Base-by-base conservation (phyloP, 352 stramenopile species). In the Ophiocytium majus region DNA sequence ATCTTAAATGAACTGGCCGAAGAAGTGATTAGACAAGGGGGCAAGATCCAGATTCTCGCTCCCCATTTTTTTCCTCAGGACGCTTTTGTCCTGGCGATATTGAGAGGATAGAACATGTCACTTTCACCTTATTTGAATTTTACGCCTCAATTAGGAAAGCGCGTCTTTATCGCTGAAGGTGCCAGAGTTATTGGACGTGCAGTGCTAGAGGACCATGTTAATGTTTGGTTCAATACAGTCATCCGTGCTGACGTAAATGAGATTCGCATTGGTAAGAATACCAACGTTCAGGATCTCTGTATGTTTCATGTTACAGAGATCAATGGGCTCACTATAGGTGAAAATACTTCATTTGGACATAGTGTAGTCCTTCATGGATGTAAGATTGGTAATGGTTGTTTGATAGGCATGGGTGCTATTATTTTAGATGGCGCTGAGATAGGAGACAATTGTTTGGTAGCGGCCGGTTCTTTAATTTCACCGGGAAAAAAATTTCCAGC, bases 221-320 rank as follows among this genome's bases (percentile, higher is more conserved):
- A 28, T 28, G 28, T 71, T 28, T 71, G 57, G 57, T 28, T 23
- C 57, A 71, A 71, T 28, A 71, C 57, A 71, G 57, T 71, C 57
- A 28, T 71, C 57, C 57, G 57, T 28, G 57, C 57, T 28, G 57
- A 71, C 28, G 57, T 71, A 23, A 71, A 71, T 71, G 23, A 23
- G 19, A 71, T 71, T 28, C 23, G 28, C 23, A 71, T 71, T 23
- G 57, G 57, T 71, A 28, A 71, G 57, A 71, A 71, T 71, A 71
- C 57, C 23, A 71, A 71, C 57, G 57, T 71, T 71, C 57, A 71
- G 57, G 57, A 71, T 71, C 57, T 71, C 57, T 71, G 57, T 28
- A 71, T 71, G 57, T 28, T 71, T 28, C 57, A 71, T 71, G 57
- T 71, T 23, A 71, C 57, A 71, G 57, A 71, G 57, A 23, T 71